Conservation (phyloP, 2,329 filamentous ascomycete species). For the Cladosporium sp. region DNA sequence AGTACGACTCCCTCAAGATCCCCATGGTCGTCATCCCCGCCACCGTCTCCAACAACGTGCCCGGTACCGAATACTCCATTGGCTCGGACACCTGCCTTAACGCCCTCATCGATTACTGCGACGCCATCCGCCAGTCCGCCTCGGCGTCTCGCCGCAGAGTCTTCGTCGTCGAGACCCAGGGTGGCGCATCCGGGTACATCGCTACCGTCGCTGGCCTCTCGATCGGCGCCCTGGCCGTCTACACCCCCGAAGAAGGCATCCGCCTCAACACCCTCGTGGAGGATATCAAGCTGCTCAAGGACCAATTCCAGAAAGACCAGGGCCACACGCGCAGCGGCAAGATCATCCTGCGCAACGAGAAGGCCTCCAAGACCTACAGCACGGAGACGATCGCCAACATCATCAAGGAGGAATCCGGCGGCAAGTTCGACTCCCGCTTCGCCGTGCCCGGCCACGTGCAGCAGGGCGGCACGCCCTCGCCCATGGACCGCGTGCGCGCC, state of each 20-base stretch:
- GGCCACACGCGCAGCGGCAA: conserved; percentile 87
- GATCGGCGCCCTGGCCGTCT: conserved; percentile 89
- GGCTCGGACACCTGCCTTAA: conserved; percentile 96
- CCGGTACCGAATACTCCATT: conserved; percentile 92
- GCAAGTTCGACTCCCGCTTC: conserved; percentile 85
- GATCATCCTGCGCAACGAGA: conserved; percentile 94
- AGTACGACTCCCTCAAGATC: conserved; percentile 83
- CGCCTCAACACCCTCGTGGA: conserved; percentile 84
- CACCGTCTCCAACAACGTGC: conserved; percentile 98
- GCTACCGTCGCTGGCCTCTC: conserved; percentile 83
- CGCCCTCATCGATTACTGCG: conserved; percentile 88
- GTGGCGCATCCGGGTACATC: conserved; percentile 87
- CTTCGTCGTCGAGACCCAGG: conserved; percentile 97
- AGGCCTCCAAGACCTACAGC: conserved; percentile 80
- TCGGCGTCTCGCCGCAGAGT: conserved; percentile 88
- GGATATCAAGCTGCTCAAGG: conserved; percentile 82
- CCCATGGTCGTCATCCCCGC: conserved; percentile 87
- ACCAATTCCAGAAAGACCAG: conserved; percentile 77
- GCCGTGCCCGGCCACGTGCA: conserved; percentile 92
- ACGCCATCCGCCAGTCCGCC: conserved; percentile 95
- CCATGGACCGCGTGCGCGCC: conserved; percentile 93
- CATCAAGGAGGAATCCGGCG: conserved; percentile 86
- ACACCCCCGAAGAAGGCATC: conserved; percentile 95
- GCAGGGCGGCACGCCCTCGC: conserved; percentile 84
- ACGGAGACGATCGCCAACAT: conserved; percentile 93